A percentile compares a stretch with the other conserved stretches of the same genome.
Evolutionary conservation across 306 rosid genomes (phyloP).

Genomic region (Oemleria cerasiformis): DNA sequence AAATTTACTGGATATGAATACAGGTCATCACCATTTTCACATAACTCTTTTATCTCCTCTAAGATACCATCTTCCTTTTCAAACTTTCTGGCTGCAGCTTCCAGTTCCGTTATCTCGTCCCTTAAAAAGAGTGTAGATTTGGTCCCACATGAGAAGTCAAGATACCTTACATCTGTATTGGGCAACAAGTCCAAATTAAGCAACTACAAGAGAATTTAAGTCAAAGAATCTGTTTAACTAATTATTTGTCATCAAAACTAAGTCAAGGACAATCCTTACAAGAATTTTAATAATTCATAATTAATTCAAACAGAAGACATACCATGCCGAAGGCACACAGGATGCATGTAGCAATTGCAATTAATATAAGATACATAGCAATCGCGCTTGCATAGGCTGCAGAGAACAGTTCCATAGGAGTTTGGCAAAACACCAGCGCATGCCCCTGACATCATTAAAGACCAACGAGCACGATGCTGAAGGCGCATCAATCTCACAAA

Average conservation of each 20-base stretch:
- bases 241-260: neutral
- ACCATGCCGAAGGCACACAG: conserved; percentile 94
- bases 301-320: conserved; percentile 22
- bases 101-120: conserved; percentile 76
- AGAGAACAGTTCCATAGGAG: conserved; percentile 66
- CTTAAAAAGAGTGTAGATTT: conserved; percentile 54
- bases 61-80: conserved; percentile 61
- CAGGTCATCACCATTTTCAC: conserved; percentile 46
- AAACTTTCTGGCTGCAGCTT: conserved; percentile 76
- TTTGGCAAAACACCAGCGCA: conserved; percentile 49
- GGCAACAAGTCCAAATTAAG: neutral
- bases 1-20: conserved; percentile 56
- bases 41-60: conserved; percentile 44
- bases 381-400: conserved; percentile 90
- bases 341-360: conserved; percentile 74
- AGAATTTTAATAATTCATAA: neutral
- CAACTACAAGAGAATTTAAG: conserved; percentile 1
- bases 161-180: conserved; percentile 58
- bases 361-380: conserved; percentile 71
- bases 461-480: conserved; percentile 87
- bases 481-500: conserved; percentile 80
- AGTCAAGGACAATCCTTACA: neutral
- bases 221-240: neutral
- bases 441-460: conserved; percentile 60
- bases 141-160: conserved; percentile 67